phyloP scores from a whole-genome alignment of 2,329 filamentous ascomycete genomes.

The Microdochium trichocladiopsis region DNA sequence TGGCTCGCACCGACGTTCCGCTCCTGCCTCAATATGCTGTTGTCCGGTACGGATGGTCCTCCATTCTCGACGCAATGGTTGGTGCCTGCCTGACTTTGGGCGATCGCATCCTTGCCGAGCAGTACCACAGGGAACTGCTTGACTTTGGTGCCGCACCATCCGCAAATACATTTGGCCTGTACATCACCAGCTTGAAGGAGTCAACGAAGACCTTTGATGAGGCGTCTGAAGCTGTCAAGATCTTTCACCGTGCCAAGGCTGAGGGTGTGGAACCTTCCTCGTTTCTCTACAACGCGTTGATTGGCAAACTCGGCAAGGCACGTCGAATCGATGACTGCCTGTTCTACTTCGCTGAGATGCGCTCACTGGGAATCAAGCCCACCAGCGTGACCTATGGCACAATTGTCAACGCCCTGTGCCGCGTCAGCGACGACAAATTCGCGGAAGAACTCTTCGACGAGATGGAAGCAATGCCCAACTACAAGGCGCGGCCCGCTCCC shows the following conservation, averaged over 20 bases:
- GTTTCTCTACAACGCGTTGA: constrained; percentile 96
- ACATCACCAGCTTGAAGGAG: constrained; percentile 98
- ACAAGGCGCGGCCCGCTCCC: constrained; percentile 92
- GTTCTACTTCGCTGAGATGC: constrained; percentile 98
- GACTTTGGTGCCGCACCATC: constrained; percentile 88
- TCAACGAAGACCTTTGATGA: constrained; percentile 97
- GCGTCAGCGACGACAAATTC: constrained; percentile 95
- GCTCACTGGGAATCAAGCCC: constrained; percentile 81
- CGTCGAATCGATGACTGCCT: constrained; percentile 96
- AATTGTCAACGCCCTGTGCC: constrained; percentile 94
- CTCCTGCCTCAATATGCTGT: constrained; percentile 76
- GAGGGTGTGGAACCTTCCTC: constrained; percentile 95
- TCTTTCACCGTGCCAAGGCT: constrained; percentile 87
- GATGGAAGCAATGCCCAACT: constrained; percentile 98
- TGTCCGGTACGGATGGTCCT: constrained; percentile 92
- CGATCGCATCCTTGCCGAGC: constrained; percentile 71
- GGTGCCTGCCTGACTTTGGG: constrained; percentile 81
- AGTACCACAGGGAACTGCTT: constrained; percentile 86
- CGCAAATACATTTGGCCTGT: constrained; percentile 95
- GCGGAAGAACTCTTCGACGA: constrained; percentile 97
- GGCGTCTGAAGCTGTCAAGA: constrained; percentile 92
- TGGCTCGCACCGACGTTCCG: constrained; percentile 86
- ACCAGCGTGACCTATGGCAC: constrained; percentile 98
- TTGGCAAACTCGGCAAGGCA: constrained; percentile 96
- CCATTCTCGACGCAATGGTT: constrained; percentile 94